Conservation (phyloP, 257 asterid species). For the Gynochthodes officinalis region DNA sequence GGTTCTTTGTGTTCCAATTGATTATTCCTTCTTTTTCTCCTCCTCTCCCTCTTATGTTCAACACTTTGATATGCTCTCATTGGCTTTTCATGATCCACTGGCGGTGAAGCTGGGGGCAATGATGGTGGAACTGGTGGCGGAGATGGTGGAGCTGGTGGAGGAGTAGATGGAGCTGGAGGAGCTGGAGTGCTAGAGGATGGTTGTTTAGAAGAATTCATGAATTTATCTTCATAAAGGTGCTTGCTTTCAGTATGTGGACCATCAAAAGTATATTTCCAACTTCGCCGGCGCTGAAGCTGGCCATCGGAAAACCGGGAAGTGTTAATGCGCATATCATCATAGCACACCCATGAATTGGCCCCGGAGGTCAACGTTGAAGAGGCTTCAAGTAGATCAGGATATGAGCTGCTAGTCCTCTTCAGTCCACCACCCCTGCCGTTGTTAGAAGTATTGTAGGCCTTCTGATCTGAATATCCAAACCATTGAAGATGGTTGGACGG, state of each 20-base stretch:
- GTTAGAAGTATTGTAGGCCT: neutral
- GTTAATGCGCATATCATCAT: slow-evolving; percentile 54
- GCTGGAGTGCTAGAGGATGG: neutral
- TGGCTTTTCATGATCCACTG: slow-evolving; percentile 27
- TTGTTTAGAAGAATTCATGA: slow-evolving; percentile 27
- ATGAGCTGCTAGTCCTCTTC: slow-evolving; percentile 62
- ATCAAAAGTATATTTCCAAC: slow-evolving; percentile 45
- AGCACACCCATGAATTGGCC: slow-evolving; percentile 41
- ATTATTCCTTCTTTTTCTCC: slow-evolving; percentile 28
- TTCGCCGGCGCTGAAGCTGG: slow-evolving; percentile 56
- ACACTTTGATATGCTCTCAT: slow-evolving; percentile 28
- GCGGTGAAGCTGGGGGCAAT: slow-evolving; percentile 19
- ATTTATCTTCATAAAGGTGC: slow-evolving; percentile 41
- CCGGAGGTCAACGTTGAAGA: slow-evolving; percentile 38
- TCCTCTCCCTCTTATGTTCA: slow-evolving; percentile 38
- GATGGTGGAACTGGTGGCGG: slow-evolving; percentile 10
- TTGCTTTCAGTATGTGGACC: slow-evolving; percentile 23
- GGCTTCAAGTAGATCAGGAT: slow-evolving; percentile 74
- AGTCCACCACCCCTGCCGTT: slow-evolving; percentile 20
- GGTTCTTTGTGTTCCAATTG: slow-evolving; percentile 28
- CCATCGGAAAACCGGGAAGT: slow-evolving; percentile 33
- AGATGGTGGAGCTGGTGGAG: slow-evolving; percentile 20
- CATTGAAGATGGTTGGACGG: slow-evolving; percentile 15
- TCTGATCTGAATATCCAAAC: slow-evolving; percentile 23
- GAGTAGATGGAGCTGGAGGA: slow-evolving; percentile 12